A percentile compares a stretch with the other conserved stretches of the same genome.
phyloP scores from a whole-genome alignment of 2,329 filamentous ascomycete species.

The Diplodia mutila region DNA sequence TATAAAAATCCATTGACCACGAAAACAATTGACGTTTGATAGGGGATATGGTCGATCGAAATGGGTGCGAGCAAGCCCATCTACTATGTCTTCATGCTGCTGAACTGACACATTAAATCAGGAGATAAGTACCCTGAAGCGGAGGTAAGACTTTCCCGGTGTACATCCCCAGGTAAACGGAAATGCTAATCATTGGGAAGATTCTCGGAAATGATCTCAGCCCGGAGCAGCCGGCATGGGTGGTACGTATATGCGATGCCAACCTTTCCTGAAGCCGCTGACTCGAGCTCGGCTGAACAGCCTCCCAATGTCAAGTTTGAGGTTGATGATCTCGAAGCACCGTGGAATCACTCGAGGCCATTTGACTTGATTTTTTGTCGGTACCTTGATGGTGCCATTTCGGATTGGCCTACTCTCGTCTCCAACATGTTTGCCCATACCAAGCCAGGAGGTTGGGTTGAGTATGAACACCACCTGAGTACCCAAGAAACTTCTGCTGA shows the following conservation, averaged over 20 bases:
- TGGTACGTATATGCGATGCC: background rate
- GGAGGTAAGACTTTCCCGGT: background rate
- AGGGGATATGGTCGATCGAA: constrained; percentile 37
- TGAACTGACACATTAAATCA: background rate
- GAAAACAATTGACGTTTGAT: background rate
- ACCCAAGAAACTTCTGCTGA: background rate
- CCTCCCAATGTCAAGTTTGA: constrained; percentile 65
- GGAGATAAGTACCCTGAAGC: constrained; percentile 8
- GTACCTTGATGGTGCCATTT: constrained; percentile 56
- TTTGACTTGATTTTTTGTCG: constrained; percentile 63
- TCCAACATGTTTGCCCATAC: constrained; percentile 42
- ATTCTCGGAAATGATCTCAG: constrained; percentile 48
- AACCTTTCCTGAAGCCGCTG: no score
- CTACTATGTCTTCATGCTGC: background rate
- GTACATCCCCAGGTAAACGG: background rate
- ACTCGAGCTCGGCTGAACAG: background rate
- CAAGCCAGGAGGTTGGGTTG: constrained; percentile 54
- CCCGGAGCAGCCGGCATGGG: constrained; percentile 51
- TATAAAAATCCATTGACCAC: no score
- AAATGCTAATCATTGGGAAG: background rate
- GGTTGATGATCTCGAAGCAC: constrained; percentile 64
- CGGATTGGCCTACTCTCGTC: constrained; percentile 58
- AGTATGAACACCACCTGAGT: constrained; percentile 30
- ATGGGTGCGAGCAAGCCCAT: constrained; percentile 27
- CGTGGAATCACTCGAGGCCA: constrained; percentile 57